phyloP scores from a whole-genome alignment of 1,284 basidiomycete species.

The Farysia itapuensis region DNA sequence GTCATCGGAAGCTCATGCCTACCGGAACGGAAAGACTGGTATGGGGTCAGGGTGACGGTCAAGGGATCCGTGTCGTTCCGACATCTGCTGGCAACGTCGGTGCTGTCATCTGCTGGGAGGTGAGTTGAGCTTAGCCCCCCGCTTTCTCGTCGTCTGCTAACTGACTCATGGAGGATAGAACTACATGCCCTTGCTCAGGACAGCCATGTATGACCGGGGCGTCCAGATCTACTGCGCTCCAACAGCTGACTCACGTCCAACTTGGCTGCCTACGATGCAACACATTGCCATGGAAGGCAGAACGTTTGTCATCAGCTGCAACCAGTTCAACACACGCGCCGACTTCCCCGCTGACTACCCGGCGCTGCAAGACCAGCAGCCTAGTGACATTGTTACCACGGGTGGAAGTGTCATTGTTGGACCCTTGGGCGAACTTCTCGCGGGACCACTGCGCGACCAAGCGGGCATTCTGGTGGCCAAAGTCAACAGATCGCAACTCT shows the following conservation, averaged over 20 bases:
- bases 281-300: conserved; percentile 76
- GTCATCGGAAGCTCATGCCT: conserved; percentile 74
- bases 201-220: conserved; percentile 68
- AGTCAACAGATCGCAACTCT: conserved; percentile 68
- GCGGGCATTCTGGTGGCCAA: conserved; percentile 70
- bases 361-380: conserved; percentile 15
- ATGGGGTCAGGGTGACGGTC: conserved; percentile 67
- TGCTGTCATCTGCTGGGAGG: conserved; percentile 31
- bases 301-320: conserved; percentile 72
- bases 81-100: conserved; percentile 50
- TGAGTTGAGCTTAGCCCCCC: conserved; percentile 3
- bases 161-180: conserved; percentile 62
- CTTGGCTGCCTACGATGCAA: conserved; percentile 70
- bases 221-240: conserved; percentile 72
- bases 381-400: conserved; percentile 68
- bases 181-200: conserved; percentile 70
- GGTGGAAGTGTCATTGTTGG: conserved; percentile 72
- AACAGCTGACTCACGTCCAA: conserved; percentile 70
- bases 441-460: conserved; percentile 68
- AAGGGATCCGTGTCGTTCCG: conserved; percentile 51
- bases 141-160: background rate
- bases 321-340: conserved; percentile 62
- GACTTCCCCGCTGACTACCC: conserved; percentile 69
- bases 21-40: conserved; percentile 71
- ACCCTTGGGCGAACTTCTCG: conserved; percentile 70